These are phyloP conservation scores for Sarocladiaceae sp. DNA, from an alignment of 2,329 filamentous ascomycete genomes.

Conservation along the genomic window DNA sequence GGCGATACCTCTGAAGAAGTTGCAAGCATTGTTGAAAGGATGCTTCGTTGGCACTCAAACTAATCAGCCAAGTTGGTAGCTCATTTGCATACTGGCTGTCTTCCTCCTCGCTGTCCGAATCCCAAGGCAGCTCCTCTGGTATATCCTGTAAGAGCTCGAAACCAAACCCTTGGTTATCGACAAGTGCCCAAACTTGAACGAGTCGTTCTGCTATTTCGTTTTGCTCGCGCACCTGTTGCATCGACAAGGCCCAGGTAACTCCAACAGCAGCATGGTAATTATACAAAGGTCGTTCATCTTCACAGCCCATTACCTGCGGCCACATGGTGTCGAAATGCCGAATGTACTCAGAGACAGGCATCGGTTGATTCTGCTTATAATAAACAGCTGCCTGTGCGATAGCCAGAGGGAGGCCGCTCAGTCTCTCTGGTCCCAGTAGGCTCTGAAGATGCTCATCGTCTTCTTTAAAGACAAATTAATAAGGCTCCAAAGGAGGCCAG, in stretches of 20 bases:
- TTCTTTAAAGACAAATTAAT: not conserved
- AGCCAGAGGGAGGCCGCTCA: not conserved
- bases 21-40: not conserved
- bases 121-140: not conserved
- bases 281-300: not conserved
- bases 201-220: not conserved
- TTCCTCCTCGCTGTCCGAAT: not conserved
- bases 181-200: not conserved
- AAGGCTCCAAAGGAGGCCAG: not conserved
- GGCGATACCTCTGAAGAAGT: not conserved
- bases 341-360: not conserved
- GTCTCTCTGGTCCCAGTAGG: not conserved
- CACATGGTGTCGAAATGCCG: not conserved
- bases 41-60: not conserved
- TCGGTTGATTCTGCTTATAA: not conserved
- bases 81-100: not conserved
- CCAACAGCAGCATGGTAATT: conserved; percentile 2
- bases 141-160: not conserved
- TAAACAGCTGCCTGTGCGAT: not conserved
- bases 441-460: not conserved
- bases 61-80: not conserved
- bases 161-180: not conserved
- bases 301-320: not conserved
- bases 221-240: not conserved
- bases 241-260: not conserved